Conservation (phyloP, 352 stramenopile species). For the Thalassiosira sp. region DNA sequence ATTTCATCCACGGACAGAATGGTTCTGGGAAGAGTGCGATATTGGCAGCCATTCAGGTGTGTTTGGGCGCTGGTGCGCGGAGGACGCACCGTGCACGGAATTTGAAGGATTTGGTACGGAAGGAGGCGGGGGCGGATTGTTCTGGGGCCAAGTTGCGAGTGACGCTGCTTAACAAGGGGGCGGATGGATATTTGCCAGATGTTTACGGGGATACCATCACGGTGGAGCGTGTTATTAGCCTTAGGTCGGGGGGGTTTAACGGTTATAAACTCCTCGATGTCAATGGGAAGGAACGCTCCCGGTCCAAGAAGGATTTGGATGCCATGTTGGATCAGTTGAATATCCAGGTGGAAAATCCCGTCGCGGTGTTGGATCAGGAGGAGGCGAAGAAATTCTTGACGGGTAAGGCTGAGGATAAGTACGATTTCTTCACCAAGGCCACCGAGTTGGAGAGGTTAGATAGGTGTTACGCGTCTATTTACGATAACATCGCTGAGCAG, state of each 20-base stretch:
- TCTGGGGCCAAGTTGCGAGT: slow-evolving; percentile 87
- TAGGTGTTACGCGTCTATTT: slow-evolving; percentile 81
- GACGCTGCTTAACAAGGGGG: slow-evolving; percentile 90
- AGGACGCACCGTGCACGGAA: slow-evolving; percentile 93
- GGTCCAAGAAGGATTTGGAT: slow-evolving; percentile 90
- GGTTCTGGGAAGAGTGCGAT: slow-evolving; percentile 96
- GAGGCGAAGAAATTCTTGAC: slow-evolving; percentile 97
- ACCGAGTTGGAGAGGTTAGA: slow-evolving; percentile 93
- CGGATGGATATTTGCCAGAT: slow-evolving; percentile 89
- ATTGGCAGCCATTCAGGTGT: slow-evolving; percentile 94
- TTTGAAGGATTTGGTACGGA: slow-evolving; percentile 94
- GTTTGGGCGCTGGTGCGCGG: too few relatives aligned
- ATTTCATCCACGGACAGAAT: slow-evolving; percentile 92
- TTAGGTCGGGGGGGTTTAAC: too few relatives aligned
- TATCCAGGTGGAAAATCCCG: slow-evolving; percentile 95
- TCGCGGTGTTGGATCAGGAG: slow-evolving; percentile 95
- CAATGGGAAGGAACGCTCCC: slow-evolving; percentile 79
- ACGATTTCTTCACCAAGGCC: slow-evolving; percentile 96
- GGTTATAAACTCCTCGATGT: too few relatives aligned
- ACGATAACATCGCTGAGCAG: slow-evolving; percentile 84
- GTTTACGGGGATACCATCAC: slow-evolving; percentile 92
- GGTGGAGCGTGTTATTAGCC: slow-evolving; percentile 92
- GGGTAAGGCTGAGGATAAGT: slow-evolving; percentile 93
- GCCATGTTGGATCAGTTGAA: slow-evolving; percentile 92
- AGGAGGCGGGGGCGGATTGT: slow-evolving; percentile 72